Base-by-base conservation (phyloP, 2,329 filamentous ascomycete species). In the Ploettnerulaceae sp. region DNA sequence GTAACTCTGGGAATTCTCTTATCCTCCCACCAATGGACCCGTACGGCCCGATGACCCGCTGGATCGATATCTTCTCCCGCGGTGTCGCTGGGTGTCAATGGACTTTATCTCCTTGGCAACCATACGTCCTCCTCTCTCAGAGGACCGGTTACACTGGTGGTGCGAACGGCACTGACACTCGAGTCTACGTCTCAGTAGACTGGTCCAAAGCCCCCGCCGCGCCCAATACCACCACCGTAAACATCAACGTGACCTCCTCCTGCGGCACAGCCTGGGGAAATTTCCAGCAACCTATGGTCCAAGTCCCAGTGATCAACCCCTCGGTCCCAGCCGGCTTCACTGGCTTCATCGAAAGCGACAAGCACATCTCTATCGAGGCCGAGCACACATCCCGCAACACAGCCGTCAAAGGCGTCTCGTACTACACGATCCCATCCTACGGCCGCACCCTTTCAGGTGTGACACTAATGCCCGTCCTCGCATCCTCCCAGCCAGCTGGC, bases 341-440 rank as follows among this genome's bases (percentile, higher is more conserved):
- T 22, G 82, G 81, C 3, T 84, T 82, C 51, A 70, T 84, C 35
- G 82, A 86, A 63, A 74, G 74, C 0, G 79, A 84, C 55, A 67
- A 69, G n/a, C 67, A 73, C 43, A 66, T 81, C 17, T 66, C 76
- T 9, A 78, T 81, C 36, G 72, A 79, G 49, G 77, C 71, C 0
- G 67, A 71, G 1, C 71, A 80, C 52, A 74, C 59, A 17, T 61
- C 62, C 2, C 72, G 62, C 66, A 76, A 61, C 60, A 68, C 56
- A 61, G 73, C 50, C 46, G 67, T 44, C 52, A 51, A 59, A 1
- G 56, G 58, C 12, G 61, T 66, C 1, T 52, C 56, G 0, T 82
- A 81, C 61, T 69, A 71, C 46, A 72, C 69, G 0, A 70, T 82
- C 37, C 66, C 69, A 8, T 67, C 71, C 48, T 75, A 79, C 56